A percentile compares a stretch with the other conserved stretches of the same genome.
Conservation (phyloP, 176 grass and related monocot genomes). For the Aegilops sharonensis region DNA sequence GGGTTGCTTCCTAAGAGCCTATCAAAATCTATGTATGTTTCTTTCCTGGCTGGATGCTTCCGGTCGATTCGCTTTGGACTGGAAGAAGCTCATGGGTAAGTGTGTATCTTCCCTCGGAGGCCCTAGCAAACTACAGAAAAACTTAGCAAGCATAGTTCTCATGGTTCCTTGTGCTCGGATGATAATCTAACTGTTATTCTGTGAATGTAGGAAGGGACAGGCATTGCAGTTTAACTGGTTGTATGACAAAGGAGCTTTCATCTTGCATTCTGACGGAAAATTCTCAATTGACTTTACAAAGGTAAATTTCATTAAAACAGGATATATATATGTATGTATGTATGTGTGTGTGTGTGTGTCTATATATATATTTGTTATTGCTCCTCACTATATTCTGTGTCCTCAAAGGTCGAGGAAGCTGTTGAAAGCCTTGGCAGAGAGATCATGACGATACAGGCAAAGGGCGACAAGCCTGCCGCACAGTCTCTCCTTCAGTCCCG, state of each 20-base stretch:
- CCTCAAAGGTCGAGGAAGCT: slow-evolving; percentile 71
- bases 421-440: slow-evolving; percentile 90
- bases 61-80: slow-evolving; percentile 86
- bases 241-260: slow-evolving; percentile 82
- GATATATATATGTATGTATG: not conserved
- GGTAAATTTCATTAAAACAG: slow-evolving; percentile 31
- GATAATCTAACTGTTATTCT: not conserved
- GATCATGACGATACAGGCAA: slow-evolving; percentile 91
- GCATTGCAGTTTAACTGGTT: slow-evolving; percentile 96
- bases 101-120: not conserved
- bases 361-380: not conserved
- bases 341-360: not conserved
- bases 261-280: slow-evolving; percentile 72
- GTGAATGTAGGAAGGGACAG: slow-evolving; percentile 72
- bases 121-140: not conserved
- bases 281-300: slow-evolving; percentile 92
- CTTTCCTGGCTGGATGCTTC: slow-evolving; percentile 92
- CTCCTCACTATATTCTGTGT: slow-evolving; percentile 6
- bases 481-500: slow-evolving; percentile 54
- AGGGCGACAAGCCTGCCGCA: slow-evolving; percentile 74
- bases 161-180: not conserved
- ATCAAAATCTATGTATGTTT: slow-evolving; percentile 90
- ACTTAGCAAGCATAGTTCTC: not conserved
- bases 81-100: slow-evolving; percentile 96
- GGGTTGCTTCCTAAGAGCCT: slow-evolving; percentile 78